A percentile compares a stretch with the other conserved stretches of the same genome.
Conservation (phyloP, 352 stramenopile species). For the Phytophthora syringae region DNA sequence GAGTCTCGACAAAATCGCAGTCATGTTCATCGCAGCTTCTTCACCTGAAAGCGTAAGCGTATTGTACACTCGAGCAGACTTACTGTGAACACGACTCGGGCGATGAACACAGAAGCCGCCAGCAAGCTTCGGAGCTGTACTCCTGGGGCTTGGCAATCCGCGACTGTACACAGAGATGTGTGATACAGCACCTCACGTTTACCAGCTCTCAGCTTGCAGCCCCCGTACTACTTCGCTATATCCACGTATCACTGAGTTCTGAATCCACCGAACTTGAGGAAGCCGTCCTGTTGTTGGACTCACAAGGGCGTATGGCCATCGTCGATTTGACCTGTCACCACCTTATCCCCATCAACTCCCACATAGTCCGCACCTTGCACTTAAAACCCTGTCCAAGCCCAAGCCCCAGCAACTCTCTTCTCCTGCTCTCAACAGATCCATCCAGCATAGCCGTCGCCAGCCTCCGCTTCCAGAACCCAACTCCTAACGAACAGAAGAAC, state of each 20-base stretch:
- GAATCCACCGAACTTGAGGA: conserved; percentile 7
- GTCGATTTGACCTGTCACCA: conserved; percentile 28
- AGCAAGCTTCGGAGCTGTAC: neutral
- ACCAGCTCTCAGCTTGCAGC: neutral
- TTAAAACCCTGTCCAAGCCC: conserved; percentile 5
- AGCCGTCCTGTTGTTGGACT: conserved; percentile 35
- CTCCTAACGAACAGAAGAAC: conserved; percentile 1
- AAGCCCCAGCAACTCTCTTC: neutral
- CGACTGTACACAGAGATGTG: conserved; percentile 37
- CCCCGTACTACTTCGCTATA: conserved; percentile 8
- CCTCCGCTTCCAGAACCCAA: conserved; percentile 10
- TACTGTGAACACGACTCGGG: neutral
- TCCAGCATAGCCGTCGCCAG: conserved; percentile 20
- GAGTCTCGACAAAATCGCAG: conserved; percentile 15
- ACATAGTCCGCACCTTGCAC: conserved; percentile 8
- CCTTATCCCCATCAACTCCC: conserved; percentile 26
- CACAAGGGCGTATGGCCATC: conserved; percentile 26
- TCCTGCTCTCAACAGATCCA: conserved; percentile 20
- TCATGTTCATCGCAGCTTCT: conserved; percentile 18
- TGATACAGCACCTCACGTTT: conserved; percentile 39
- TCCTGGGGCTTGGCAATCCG: conserved; percentile 48
- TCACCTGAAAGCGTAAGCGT: conserved; percentile 11
- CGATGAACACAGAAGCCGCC: neutral
- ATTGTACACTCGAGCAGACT: conserved; percentile 24
- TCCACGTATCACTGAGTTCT: conserved; percentile 2